Conservation (phyloP, 2,329 filamentous ascomycete genomes). For the Paracoccidioides brasiliensis region DNA sequence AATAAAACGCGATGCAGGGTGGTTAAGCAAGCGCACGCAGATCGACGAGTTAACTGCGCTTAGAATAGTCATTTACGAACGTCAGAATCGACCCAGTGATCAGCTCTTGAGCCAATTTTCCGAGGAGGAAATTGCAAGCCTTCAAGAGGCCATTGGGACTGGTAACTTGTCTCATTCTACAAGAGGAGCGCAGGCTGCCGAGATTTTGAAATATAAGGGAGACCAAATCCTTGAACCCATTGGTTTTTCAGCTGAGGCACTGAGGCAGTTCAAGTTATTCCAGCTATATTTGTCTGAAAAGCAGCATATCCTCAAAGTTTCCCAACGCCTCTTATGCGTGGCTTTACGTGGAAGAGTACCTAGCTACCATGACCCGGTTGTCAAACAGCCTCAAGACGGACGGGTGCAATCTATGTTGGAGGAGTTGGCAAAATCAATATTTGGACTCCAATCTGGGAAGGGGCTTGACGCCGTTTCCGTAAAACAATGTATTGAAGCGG, state of each 20-base stretch:
- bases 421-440: constrained; percentile 20
- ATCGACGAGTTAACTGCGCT: constrained; percentile 75
- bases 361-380: constrained; percentile 6
- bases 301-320: constrained; percentile 52
- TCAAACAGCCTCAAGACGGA: constrained; percentile 6
- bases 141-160: constrained; percentile 49
- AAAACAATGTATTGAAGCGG: constrained; percentile 23
- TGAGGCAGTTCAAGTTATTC: constrained; percentile 54
- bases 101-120: constrained; percentile 61
- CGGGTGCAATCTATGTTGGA: constrained; percentile 12
- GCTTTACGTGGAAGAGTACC: constrained; percentile 17
- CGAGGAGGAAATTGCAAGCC: constrained; percentile 61
- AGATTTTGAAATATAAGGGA: constrained; percentile 21
- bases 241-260: constrained; percentile 48
- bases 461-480: constrained; percentile 15
- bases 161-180: constrained; percentile 8
- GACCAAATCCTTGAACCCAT: constrained; percentile 20
- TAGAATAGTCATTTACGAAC: constrained; percentile 67
- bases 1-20: constrained; percentile 73
- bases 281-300: constrained; percentile 60
- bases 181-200: constrained; percentile 16
- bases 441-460: constrained; percentile 17
- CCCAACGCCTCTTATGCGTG: constrained; percentile 36
- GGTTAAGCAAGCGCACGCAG: constrained; percentile 65
- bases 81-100: constrained; percentile 62